Conservation (phyloP, 2,329 filamentous ascomycete genomes). For the Orbilia javanica region DNA sequence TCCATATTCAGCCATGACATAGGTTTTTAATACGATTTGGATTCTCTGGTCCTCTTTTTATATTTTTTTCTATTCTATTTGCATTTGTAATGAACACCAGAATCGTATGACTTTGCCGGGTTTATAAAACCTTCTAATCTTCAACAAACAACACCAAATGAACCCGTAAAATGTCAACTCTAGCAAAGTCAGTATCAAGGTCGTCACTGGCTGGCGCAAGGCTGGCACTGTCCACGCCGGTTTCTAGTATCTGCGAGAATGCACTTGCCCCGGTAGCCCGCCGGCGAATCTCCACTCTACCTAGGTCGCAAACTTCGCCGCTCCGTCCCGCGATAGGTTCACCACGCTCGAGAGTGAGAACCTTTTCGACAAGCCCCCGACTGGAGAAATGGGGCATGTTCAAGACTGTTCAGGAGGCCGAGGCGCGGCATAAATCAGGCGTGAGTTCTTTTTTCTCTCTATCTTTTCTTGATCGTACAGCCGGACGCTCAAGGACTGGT, state of each 20-base stretch:
- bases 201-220: slow-evolving; percentile 6
- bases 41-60: slow-evolving; percentile 2
- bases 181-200: slow-evolving; percentile 44
- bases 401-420: slow-evolving; percentile 68
- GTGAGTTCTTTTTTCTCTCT: slow-evolving; percentile 65
- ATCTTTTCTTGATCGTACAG: no score
- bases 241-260: background rate
- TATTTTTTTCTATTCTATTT: slow-evolving; percentile 6
- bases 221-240: background rate
- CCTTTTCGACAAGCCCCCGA: slow-evolving; percentile 45
- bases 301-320: background rate
- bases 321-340: slow-evolving; percentile 15
- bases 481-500: slow-evolving; percentile 38
- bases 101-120: slow-evolving; percentile 39
- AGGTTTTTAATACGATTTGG: slow-evolving; percentile 42
- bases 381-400: slow-evolving; percentile 52
- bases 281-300: slow-evolving; percentile 5
- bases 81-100: slow-evolving; percentile 31
- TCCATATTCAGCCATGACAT: slow-evolving; percentile 37
- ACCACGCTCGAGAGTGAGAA: slow-evolving; percentile 6
- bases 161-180: slow-evolving; percentile 40
- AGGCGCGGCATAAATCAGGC: slow-evolving; percentile 66
- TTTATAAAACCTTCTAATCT: slow-evolving; percentile 31
- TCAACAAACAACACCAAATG: slow-evolving; percentile 48
- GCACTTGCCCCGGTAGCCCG: background rate